Base-by-base conservation (phyloP, 768 basidiomycete species). In the Phylloporus sp. region DNA sequence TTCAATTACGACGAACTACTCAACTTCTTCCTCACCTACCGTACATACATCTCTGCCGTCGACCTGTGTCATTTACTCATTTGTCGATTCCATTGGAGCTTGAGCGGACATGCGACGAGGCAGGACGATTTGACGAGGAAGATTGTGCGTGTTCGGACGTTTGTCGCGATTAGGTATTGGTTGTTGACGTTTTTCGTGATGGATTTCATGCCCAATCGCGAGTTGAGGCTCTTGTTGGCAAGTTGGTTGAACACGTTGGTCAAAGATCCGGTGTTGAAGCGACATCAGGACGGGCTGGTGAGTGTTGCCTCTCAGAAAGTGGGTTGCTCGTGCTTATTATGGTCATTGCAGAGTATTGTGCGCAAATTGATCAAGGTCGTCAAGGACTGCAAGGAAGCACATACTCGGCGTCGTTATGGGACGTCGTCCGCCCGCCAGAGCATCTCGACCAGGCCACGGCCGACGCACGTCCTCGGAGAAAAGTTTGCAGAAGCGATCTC, bases 21-120 rank as follows among this genome's bases (percentile, higher is more conserved):
- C 50, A 84, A 89, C 60, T 95, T 95, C 66, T 92, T 97, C 78
- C 78, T 95, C 66, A 94, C 92, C 2, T 97, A 93, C 64, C 84
- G 93, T 49, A 82, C 88, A 39, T 95, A 92, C 67, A 79, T 95
- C 65, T 78, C 77, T 47, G 82, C 88, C 3, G 74, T 86, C 49
- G 90, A 93, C 61, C 76, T 97, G 27, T 85, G 86, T 44, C 84
- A 89, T 57, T 73, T 95, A 29, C 76, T 97, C 44, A 87, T 92
- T 26, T 85, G 84, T 54, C 81, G 94, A 24, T 95, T 95, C 67
- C 88, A 91, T 62, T 95, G 93, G 94, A 84, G 91, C 2, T 70
- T 93, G 41, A 70, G 69, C 23, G 61, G 63, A 3, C 62, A 61
- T 53, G 47, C 49, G 45, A 61, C 43, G 28, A 57, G 49, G 26